Evolutionary conservation across 192 early-diverging fungal genomes (phyloP), one percentile per base, ranked within the genome.

Genomic region (Coemansia sp.): DNA sequence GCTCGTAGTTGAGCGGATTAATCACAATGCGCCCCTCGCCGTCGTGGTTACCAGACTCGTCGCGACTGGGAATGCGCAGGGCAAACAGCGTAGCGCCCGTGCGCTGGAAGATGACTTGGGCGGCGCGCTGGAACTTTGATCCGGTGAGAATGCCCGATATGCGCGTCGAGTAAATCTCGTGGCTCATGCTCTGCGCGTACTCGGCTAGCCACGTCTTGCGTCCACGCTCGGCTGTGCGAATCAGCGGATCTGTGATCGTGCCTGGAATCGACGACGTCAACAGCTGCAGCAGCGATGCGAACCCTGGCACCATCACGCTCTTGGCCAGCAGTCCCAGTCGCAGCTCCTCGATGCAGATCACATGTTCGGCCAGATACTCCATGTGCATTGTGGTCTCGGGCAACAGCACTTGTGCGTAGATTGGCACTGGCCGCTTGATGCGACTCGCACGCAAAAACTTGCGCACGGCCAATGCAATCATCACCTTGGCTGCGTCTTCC

Each of bases 371-470:
- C 59, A 91, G 56, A 47, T 81, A 83, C 70, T 89, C 84, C 72
- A 92, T 81, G 66, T 92, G 90, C 60, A 82, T 70, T 35, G 86
- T 84, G 56, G 89, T 89, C 22, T 88, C 84, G n/a, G 90, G 90
- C 37, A 89, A 56, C 53, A 87, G 63, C 19, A 90, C 84, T 59
- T 91, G 88, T 11, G 83, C 85, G 55, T 84, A 85, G 21, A 86
- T 69, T 9, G 72, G 69, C 47, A 86, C 69, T 8, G 64, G 27
- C 0, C 41, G 63, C 15, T 45, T 32, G 45, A 48, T 54, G 4
- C 65, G 65, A 19, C 61, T 63, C 10, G 67, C 43, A 35, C 68
- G 69, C 50, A 86, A 67, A 71, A 82, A 89, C 70, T 89, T 89
- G 72, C 87, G 88, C 61, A 90, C 72, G 1, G 88, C 84, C 74